Conservation (phyloP, 2,329 filamentous ascomycete species). For the Nemania diffusa region DNA sequence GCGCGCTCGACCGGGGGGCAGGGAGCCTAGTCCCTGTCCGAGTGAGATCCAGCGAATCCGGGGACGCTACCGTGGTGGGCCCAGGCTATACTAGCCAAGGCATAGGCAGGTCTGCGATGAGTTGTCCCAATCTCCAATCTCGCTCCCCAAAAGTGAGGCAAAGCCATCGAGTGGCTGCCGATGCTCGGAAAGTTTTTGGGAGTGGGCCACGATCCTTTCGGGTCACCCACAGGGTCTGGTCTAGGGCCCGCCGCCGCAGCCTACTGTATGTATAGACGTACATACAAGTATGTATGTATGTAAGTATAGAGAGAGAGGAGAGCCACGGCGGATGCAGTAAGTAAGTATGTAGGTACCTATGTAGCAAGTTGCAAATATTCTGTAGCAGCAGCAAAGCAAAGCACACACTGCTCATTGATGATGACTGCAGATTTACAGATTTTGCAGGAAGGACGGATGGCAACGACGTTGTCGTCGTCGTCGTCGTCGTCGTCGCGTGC, state of each 20-base stretch:
- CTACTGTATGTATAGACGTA: too few species aligned
- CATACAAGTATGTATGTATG: too few species aligned
- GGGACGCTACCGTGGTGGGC: conserved; percentile 31
- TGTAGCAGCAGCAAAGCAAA: too few species aligned
- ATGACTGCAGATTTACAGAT: conserved; percentile 29
- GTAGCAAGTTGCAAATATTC: background rate
- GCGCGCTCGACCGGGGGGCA: conserved; percentile 2
- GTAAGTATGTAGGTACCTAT: background rate
- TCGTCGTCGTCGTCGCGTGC: too few species aligned
- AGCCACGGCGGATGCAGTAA: too few species aligned
- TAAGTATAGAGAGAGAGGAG: too few species aligned
- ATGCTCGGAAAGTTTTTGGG: conserved; percentile 29
- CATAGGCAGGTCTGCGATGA: conserved; percentile 44
- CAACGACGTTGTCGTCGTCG: conserved; percentile 20
- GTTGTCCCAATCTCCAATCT: conserved; percentile 42
- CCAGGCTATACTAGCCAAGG: conserved; percentile 28
- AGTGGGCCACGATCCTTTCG: conserved; percentile 39
- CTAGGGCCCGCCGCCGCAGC: too few species aligned
- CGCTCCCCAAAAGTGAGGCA: conserved; percentile 47
- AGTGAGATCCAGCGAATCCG: conserved; percentile 31
- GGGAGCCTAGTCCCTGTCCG: conserved; percentile 30
- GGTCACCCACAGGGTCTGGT: conserved; percentile 25
- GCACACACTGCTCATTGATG: conserved; percentile 13
- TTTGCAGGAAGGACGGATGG: conserved; percentile 8
- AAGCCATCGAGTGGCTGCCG: conserved; percentile 45